Evolutionary conservation across 257 asterid genomes (phyloP), one percentile per base, ranked within the genome.

Genomic region (Przewalskia tangutica): DNA sequence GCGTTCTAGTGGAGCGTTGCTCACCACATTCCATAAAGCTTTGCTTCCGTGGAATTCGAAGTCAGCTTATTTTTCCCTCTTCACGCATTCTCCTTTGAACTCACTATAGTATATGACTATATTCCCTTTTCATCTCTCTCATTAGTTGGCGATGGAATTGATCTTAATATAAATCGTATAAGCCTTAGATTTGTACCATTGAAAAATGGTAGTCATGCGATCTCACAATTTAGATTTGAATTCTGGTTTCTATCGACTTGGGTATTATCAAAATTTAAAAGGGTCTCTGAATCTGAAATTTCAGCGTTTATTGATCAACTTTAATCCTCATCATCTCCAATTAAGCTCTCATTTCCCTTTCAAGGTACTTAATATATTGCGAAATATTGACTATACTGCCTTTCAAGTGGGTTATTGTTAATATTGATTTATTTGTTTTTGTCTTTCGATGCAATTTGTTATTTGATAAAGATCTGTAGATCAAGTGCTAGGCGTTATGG

Each of bases 401-500:
- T 27, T 27, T 27, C 32, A 27, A 27, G 32, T 23, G 83, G 32
- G 32, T 82, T 81, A 18, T 77, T 18, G 62, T 62, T 84, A 18
- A 14, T 1, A 27, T 27, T 27, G 32, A 27, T 2, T 27, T 27
- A n/a, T n/a, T 27, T 27, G 1, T 27, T 27, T 27, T 27, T 27
- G 32, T 27, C 32, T 27, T 27, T 27, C 32, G 32, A 27, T 27
- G 32, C 32, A 27, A 64, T 82, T 71, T 85, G 77, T 60, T 14
- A 58, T 77, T 16, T 85, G 55, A 56, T 59, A 44, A 76, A 90
- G 94, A 85, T 91, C 55, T 76, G 83, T 81, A 85, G 81, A 77
- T 86, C 86, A 85, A 86, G 87, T 84, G 81, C 68, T 63, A 82
- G 84, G 79, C 82, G 82, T 11, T 79, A 81, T 86, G 92, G 89